phyloP scores from a whole-genome alignment of 352 stramenopile species.

The Globisporangium abappressorium region DNA sequence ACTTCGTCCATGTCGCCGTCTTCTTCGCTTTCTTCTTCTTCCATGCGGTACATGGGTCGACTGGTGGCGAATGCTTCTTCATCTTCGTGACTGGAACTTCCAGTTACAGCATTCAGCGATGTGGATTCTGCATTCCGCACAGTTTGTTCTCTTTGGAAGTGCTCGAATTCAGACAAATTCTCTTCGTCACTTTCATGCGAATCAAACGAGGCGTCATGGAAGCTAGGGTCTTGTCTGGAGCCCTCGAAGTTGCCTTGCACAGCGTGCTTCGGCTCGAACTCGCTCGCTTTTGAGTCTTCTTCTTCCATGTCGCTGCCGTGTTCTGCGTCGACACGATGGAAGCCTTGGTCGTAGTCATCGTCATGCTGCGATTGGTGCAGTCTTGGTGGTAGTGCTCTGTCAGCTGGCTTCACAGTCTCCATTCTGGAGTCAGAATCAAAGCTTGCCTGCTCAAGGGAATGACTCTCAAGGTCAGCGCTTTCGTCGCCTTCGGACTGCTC shows the following conservation, averaged over 20 bases:
- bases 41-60: slow-evolving; percentile 7
- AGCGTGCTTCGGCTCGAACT: too few species aligned
- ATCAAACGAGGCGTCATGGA: not conserved
- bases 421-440: not conserved
- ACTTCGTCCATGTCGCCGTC: slow-evolving; percentile 18
- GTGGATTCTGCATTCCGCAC: not conserved
- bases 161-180: slow-evolving; percentile 4
- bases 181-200: slow-evolving; percentile 9
- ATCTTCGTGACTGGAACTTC: not conserved
- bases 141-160: not conserved
- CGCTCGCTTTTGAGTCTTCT: not conserved
- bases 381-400: not conserved
- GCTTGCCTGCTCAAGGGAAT: not conserved
- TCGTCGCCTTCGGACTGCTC: slow-evolving; percentile 1
- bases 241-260: not conserved
- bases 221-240: not conserved
- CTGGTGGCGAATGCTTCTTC: not conserved
- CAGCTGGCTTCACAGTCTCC: not conserved
- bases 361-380: not conserved
- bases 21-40: slow-evolving; percentile 11
- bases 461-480: not conserved
- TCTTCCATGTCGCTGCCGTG: not conserved
- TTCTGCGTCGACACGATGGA: not conserved
- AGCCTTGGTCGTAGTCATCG: not conserved
- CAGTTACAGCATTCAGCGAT: not conserved